Evolutionary conservation across 805 yeast species (phyloP).

Genomic region (Saccharomycopsis malanga): DNA sequence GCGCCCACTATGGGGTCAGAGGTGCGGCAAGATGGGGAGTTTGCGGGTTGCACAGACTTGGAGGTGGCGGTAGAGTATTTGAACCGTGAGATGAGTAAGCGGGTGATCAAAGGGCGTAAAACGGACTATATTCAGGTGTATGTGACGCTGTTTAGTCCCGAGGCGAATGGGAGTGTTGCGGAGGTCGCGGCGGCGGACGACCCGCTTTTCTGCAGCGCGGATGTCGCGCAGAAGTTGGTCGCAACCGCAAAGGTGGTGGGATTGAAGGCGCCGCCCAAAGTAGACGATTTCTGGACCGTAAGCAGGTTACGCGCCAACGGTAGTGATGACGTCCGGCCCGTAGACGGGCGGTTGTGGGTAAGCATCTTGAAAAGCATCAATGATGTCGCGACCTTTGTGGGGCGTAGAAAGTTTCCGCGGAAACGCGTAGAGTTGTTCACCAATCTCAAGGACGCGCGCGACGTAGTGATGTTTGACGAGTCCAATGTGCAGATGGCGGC

Average conservation of each 20-base stretch:
- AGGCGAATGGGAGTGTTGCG: background rate
- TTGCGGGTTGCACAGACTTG: background rate
- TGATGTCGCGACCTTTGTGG: constrained; percentile 8
- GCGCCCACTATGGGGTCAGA: constrained; percentile 36
- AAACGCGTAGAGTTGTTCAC: constrained; percentile 11
- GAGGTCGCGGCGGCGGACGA: background rate
- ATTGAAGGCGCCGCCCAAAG: background rate
- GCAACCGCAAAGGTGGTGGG: background rate
- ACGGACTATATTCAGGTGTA: constrained; percentile 31
- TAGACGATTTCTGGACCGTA: background rate
- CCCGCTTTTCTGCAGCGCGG: constrained; percentile 3
- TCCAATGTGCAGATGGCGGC: background rate
- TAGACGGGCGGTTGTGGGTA: constrained; percentile 7
- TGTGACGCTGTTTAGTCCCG: background rate
- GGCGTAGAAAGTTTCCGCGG: constrained; percentile 11
- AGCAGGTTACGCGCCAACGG: background rate
- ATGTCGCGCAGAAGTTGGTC: constrained; percentile 13
- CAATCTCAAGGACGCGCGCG: constrained; percentile 5
- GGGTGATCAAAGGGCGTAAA: constrained; percentile 30
- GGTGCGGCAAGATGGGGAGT: constrained; percentile 26
- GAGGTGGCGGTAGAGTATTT: constrained; percentile 35
- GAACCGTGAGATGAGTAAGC: constrained; percentile 31
- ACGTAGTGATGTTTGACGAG: constrained; percentile 2
- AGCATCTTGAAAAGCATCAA: constrained; percentile 7
- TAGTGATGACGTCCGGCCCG: too few relatives aligned